These are phyloP conservation scores for Diversispora eburnea DNA, from an alignment of 192 early-diverging fungal species.

Conservation along the genomic window DNA sequence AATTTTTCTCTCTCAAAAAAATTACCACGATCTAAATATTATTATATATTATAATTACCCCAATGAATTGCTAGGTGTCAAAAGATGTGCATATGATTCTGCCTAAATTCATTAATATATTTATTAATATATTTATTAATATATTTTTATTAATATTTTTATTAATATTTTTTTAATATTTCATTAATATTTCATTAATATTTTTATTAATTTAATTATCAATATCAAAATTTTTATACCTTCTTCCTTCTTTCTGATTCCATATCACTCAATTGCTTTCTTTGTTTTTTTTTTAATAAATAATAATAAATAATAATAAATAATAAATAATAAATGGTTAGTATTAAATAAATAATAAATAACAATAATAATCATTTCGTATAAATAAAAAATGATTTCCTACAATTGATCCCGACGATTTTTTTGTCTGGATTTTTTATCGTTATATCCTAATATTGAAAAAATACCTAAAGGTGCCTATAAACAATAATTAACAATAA, in stretches of 20 bases:
- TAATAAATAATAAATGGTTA: background rate
- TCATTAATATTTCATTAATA: slow-evolving; percentile 1
- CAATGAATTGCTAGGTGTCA: slow-evolving; percentile 50
- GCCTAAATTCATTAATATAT: slow-evolving; percentile 21
- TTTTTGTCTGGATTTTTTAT: slow-evolving; percentile 9
- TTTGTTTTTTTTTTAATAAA: no score
- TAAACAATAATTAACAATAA: background rate
- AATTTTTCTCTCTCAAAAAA: background rate
- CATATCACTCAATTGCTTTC: no score
- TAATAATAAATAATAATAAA: background rate
- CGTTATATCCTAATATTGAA: slow-evolving; percentile 10
- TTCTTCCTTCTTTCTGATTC: no score
- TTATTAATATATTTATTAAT: background rate
- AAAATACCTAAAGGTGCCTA: slow-evolving; percentile 9
- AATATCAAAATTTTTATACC: no score
- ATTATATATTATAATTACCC: slow-evolving; percentile 36
- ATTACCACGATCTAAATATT: background rate
- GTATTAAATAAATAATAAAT: background rate
- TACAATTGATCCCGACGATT: background rate
- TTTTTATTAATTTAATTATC: no score
- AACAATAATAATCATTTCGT: background rate
- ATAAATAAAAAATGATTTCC: background rate
- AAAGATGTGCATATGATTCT: slow-evolving; percentile 51
- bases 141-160: background rate
- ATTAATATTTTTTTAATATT: background rate